These are phyloP conservation scores for Haematococcus lacustris DNA, from an alignment of 139 green algal species.

Conservation along the genomic window DNA sequence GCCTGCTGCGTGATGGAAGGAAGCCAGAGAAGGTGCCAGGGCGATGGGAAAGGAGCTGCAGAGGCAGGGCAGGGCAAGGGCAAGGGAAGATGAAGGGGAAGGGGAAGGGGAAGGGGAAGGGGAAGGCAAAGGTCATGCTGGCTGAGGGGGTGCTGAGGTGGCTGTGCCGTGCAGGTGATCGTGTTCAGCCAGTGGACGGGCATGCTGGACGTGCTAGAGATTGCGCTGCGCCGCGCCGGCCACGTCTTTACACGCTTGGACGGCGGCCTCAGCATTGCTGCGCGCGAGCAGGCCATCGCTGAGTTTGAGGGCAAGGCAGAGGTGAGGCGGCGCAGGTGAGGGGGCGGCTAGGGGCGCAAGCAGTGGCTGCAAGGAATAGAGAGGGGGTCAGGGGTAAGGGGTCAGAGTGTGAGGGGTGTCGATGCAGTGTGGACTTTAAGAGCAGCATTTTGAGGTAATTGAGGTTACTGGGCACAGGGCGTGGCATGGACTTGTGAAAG, in stretches of 20 bases:
- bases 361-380: too few species aligned
- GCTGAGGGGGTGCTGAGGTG: background rate
- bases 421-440: too few species aligned
- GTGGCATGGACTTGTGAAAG: too few species aligned
- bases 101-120: too few species aligned
- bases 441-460: too few species aligned
- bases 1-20: background rate
- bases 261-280: slow-evolving; percentile 67
- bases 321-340: slow-evolving; percentile 20
- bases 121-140: background rate
- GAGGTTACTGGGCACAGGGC: too few species aligned
- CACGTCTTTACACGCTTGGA: slow-evolving; percentile 67
- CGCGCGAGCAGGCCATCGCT: slow-evolving; percentile 60
- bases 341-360: too few species aligned
- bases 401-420: too few species aligned
- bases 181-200: slow-evolving; percentile 91
- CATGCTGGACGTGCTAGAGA: slow-evolving; percentile 87
- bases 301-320: slow-evolving; percentile 60
- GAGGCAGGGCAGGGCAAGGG: too few species aligned
- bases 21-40: slow-evolving; percentile 1
- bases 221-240: slow-evolving; percentile 2
- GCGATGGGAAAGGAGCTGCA: too few species aligned
- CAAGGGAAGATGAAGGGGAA: too few species aligned
- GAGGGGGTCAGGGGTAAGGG: too few species aligned
- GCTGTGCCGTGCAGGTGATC: slow-evolving; percentile 54